These are phyloP conservation scores for Diaporthe ampelina DNA, from an alignment of 2,329 filamentous ascomycete genomes.

Conservation along the genomic window DNA sequence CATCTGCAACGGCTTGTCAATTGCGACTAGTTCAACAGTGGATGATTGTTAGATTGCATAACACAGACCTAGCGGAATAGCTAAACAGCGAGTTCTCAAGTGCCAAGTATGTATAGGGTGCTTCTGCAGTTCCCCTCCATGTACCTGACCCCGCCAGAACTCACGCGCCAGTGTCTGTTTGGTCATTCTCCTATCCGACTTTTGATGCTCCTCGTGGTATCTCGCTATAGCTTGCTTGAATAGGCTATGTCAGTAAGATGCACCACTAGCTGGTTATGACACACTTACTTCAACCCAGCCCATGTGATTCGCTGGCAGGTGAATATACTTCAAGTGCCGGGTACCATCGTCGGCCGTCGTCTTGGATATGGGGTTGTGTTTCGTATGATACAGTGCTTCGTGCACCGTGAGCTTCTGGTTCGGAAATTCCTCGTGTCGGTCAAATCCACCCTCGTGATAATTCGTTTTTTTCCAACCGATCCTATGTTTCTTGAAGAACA, in stretches of 20 bases:
- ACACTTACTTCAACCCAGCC: not conserved
- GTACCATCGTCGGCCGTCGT: not conserved
- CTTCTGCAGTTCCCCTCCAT: not conserved
- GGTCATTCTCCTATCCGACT: not conserved
- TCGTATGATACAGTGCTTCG: too few species aligned
- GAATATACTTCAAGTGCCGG: not conserved
- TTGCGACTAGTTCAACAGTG: not conserved
- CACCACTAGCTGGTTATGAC: not conserved
- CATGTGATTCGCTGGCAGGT: not conserved
- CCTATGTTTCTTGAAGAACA: too few species aligned
- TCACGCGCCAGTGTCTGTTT: not conserved
- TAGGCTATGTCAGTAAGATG: not conserved
- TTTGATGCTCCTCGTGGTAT: not conserved
- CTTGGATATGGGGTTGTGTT: not conserved
- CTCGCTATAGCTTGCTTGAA: not conserved
- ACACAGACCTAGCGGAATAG: not conserved
- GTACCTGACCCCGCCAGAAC: not conserved
- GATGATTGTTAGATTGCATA: not conserved
- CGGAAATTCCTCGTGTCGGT: too few species aligned
- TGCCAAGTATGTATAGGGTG: not conserved
- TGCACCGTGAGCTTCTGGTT: too few species aligned
- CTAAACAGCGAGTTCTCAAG: not conserved
- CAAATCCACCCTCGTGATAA: too few species aligned
- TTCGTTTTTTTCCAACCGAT: too few species aligned
- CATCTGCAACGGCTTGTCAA: not conserved